Evolutionary conservation across 306 rosid genomes (phyloP).

Genomic region (Corylus avellana): DNA sequence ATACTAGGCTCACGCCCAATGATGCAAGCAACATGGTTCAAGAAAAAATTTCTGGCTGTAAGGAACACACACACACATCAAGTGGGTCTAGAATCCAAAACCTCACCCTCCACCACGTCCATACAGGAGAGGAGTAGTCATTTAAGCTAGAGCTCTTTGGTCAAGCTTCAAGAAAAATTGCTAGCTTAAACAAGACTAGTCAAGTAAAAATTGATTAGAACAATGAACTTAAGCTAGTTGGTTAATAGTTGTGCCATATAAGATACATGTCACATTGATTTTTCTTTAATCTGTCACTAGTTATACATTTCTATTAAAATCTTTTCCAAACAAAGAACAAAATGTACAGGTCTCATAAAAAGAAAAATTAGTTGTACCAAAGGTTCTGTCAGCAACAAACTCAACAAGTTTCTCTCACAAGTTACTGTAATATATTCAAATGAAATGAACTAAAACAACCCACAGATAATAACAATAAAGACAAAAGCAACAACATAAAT

Average conservation of each 20-base stretch:
- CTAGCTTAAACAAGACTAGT: neutral
- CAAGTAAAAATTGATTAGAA: neutral
- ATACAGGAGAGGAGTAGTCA: neutral
- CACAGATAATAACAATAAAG: neutral
- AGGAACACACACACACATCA: neutral
- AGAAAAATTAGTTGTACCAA: neutral
- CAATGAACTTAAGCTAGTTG: neutral
- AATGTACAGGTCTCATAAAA: neutral
- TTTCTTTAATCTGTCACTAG: neutral
- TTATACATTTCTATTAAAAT: neutral
- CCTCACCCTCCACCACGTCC: neutral
- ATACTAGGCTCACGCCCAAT: neutral
- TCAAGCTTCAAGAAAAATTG: neutral
- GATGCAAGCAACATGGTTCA: neutral
- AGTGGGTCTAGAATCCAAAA: neutral
- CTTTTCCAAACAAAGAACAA: neutral
- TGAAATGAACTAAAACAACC: neutral
- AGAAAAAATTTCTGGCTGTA: neutral
- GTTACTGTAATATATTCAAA: neutral
- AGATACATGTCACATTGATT: neutral
- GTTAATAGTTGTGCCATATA: neutral
- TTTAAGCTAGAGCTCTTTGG: neutral
- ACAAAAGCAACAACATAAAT: neutral
- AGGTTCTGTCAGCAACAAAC: neutral
- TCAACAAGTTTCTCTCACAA: neutral